Evolutionary conservation across 371 early-diverging fungal genomes (phyloP).

Genomic region (Coemansia sp.): DNA sequence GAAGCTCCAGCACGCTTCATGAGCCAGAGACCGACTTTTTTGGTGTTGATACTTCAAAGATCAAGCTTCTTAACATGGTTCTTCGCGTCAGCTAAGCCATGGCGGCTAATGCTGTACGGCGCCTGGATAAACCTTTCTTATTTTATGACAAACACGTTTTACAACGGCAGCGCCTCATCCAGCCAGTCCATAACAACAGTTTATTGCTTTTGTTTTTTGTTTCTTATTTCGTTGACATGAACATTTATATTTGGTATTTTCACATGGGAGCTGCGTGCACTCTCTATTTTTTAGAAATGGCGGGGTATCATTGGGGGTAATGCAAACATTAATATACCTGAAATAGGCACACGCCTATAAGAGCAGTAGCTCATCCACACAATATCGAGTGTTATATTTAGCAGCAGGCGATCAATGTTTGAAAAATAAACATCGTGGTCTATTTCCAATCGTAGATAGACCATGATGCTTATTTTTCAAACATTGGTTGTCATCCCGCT

Average conservation of each 20-base stretch:
- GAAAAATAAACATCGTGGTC: background rate
- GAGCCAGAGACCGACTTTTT: constrained; percentile 37
- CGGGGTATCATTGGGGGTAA: background rate
- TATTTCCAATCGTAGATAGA: background rate
- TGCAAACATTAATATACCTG: background rate
- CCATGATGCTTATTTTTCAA: background rate
- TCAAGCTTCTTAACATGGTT: constrained; percentile 47
- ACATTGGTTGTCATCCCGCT: background rate
- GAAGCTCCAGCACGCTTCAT: constrained; percentile 33
- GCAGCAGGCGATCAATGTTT: background rate
- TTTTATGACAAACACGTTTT: constrained; percentile 2
- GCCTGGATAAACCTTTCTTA: constrained; percentile 8
- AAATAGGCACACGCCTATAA: background rate
- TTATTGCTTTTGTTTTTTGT: constrained; percentile 3
- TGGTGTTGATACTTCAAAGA: constrained; percentile 37
- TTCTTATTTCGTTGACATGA: background rate
- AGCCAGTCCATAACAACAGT: background rate
- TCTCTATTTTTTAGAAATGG: background rate
- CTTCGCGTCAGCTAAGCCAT: constrained; percentile 44
- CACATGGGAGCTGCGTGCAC: background rate
- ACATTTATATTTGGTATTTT: background rate
- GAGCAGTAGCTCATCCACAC: background rate
- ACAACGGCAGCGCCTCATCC: constrained; percentile 7
- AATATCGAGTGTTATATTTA: background rate
- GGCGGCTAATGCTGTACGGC: constrained; percentile 4